Evolutionary conservation across 2,329 filamentous ascomycete genomes (phyloP).

Genomic region (Rutstroemia sydowiana): DNA sequence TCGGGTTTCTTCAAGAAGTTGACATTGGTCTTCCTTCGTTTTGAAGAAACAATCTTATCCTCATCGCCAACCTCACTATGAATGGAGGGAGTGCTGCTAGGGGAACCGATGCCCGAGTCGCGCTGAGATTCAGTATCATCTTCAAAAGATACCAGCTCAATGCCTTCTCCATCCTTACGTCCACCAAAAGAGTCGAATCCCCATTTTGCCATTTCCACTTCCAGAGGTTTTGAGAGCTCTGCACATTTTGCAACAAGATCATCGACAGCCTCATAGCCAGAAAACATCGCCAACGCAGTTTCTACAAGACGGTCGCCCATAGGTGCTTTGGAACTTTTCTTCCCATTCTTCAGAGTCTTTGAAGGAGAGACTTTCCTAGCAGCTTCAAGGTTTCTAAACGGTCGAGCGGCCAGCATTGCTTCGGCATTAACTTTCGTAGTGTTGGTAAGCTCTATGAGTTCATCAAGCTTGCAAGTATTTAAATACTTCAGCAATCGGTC

Average conservation of each 20-base stretch:
- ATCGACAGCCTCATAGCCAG: conserved; percentile 76
- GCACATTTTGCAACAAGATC: conserved; percentile 72
- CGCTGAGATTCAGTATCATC: conserved; percentile 34
- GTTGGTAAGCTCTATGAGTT: conserved; percentile 75
- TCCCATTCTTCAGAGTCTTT: conserved; percentile 41
- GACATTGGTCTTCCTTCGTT: conserved; percentile 18
- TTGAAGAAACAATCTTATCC: conserved; percentile 29
- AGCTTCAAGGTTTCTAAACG: conserved; percentile 60
- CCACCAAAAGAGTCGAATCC: conserved; percentile 57
- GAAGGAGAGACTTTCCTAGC: conserved; percentile 56
- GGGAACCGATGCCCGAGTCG: conserved; percentile 64
- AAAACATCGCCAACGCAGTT: conserved; percentile 64
- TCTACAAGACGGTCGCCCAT: conserved; percentile 63
- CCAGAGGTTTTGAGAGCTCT: conserved; percentile 58
- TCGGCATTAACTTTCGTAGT: conserved; percentile 63
- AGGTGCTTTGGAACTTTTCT: conserved; percentile 39
- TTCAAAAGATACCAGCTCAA: conserved; percentile 46
- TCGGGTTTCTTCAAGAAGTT: conserved; percentile 50
- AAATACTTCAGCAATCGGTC: conserved; percentile 67
- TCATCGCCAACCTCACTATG: conserved; percentile 38
- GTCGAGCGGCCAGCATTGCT: conserved; percentile 63
- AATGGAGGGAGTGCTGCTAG: conserved; percentile 34
- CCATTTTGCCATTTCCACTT: conserved; percentile 59
- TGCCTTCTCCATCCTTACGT: conserved; percentile 45
- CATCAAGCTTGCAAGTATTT: conserved; percentile 68